phyloP scores from a whole-genome alignment of 495 filamentous ascomycete genomes.

The Baudoinia panamericana region DNA sequence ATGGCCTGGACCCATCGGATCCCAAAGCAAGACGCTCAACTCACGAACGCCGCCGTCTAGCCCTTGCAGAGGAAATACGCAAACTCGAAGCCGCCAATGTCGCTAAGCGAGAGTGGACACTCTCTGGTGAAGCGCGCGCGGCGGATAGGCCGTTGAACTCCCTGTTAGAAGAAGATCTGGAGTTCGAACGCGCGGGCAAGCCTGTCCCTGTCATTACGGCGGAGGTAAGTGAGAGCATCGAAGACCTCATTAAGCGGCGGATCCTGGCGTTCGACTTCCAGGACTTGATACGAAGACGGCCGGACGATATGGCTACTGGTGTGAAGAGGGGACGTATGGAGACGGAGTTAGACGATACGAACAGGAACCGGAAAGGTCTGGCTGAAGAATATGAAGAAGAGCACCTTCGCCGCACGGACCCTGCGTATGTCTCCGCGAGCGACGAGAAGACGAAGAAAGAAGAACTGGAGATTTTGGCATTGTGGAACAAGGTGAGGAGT shows the following conservation, averaged over 20 bases:
- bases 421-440: constrained; percentile 64
- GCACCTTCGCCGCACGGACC: constrained; percentile 63
- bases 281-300: constrained; percentile 73
- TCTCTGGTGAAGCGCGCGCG: constrained; percentile 79
- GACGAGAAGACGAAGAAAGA: constrained; percentile 72
- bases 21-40: constrained; percentile 52
- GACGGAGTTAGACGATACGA: constrained; percentile 77
- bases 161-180: constrained; percentile 84
- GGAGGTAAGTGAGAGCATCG: constrained; percentile 85
- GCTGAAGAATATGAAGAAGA: constrained; percentile 93
- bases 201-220: constrained; percentile 87
- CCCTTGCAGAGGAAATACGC: constrained; percentile 77
- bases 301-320: constrained; percentile 47
- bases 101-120: constrained; percentile 80
- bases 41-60: constrained; percentile 76
- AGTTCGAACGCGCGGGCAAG: constrained; percentile 93
- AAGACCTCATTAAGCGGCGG: constrained; percentile 85
- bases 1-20: constrained; percentile 31
- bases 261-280: constrained; percentile 88
- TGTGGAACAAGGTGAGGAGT: constrained; percentile 72
- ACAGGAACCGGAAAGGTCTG: constrained; percentile 70
- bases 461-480: constrained; percentile 66
- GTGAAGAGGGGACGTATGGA: constrained; percentile 41
- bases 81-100: constrained; percentile 79
- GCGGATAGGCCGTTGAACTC: constrained; percentile 76